These are phyloP conservation scores for Alternaria sp. DNA, from an alignment of 2,329 filamentous ascomycete genomes.

Conservation along the genomic window DNA sequence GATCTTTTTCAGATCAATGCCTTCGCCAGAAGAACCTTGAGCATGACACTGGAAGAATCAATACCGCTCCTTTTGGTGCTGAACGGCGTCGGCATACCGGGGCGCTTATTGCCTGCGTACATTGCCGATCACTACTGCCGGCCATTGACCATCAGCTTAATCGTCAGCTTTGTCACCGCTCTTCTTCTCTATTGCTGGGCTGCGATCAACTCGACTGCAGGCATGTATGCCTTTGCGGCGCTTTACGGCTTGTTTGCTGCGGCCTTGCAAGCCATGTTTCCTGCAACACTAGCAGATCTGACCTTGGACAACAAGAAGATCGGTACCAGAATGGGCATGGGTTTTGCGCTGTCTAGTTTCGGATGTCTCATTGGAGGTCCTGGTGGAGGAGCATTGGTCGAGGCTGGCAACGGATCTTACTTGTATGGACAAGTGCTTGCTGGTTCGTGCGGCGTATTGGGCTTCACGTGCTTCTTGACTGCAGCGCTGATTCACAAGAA, in stretches of 20 bases:
- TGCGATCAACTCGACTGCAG: slow-evolving; percentile 47
- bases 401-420: slow-evolving; percentile 48
- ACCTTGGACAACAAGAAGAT: slow-evolving; percentile 53
- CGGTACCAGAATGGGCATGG: slow-evolving; percentile 59
- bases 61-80: slow-evolving; percentile 59
- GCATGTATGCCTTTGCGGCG: slow-evolving; percentile 55
- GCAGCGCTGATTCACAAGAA: slow-evolving; percentile 21
- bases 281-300: slow-evolving; percentile 55
- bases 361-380: slow-evolving; percentile 41
- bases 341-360: slow-evolving; percentile 38
- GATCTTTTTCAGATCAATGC: slow-evolving; percentile 34
- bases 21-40: slow-evolving; percentile 61
- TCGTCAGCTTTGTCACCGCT: slow-evolving; percentile 49
- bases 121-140: slow-evolving; percentile 55
- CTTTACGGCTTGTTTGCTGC: slow-evolving; percentile 61
- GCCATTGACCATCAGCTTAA: slow-evolving; percentile 54
- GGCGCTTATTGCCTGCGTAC: slow-evolving; percentile 59
- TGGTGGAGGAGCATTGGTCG: slow-evolving; percentile 47
- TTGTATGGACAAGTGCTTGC: slow-evolving; percentile 55
- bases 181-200: slow-evolving; percentile 58
- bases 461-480: slow-evolving; percentile 21
- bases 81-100: slow-evolving; percentile 58
- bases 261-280: slow-evolving; percentile 56
- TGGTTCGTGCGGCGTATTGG: slow-evolving; percentile 34
- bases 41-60: slow-evolving; percentile 45